Evolutionary conservation across 2,329 filamentous ascomycete species (phyloP), one percentile per base, ranked within the genome.

Genomic region (Exophiala alcalophila): DNA sequence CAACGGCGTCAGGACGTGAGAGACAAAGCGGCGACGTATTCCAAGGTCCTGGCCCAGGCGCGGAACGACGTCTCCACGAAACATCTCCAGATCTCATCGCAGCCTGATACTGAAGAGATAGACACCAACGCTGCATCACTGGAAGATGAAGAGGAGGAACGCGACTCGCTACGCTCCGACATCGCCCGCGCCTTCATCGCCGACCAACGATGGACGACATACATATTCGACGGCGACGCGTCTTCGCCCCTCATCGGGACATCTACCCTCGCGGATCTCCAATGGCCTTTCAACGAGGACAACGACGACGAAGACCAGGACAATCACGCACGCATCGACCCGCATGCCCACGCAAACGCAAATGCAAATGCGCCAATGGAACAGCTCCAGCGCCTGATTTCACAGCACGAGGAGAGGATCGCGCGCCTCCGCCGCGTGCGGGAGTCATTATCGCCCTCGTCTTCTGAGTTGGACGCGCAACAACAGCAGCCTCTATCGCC

Each of bases 161-260:
- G 35, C 32, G 28, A 41, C 6, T 15, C 7, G 24, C 38, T 50
- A 7, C 19, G 29, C 16, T 35, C 44, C 5, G 35, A 43, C 15
- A 29, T 47, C 14, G 31, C 40, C 19, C 32, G 42, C 9, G 40
- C 48, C 8, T 50, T 47, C 18, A 40, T 40, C 2, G 27, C 16
- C 9, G 39, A 50, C 19, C 36, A 36, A 11, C 44, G 40, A 11
- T 50, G 48, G 48, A 40, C 26, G 5, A 29, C 20, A 14, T 47
- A 40, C 25, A 33, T 47, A 14, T 31, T 50, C 10, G 24, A 50
- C 5, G 44, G 44, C n/a, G 23, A 19, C 14, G 14, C 40, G 31
- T 7, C 20, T 1, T 10, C 3, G 18, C 19, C 20, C 6, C 19
- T 10, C n/a, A 11, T 23, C 10, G 23, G 3, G 9, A 16, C 29